A percentile compares a stretch with the other conserved stretches of the same genome.
These are phyloP conservation scores for Ceratocystis papillata DNA, from an alignment of 2,329 filamentous ascomycete species.

Conservation along the genomic window DNA sequence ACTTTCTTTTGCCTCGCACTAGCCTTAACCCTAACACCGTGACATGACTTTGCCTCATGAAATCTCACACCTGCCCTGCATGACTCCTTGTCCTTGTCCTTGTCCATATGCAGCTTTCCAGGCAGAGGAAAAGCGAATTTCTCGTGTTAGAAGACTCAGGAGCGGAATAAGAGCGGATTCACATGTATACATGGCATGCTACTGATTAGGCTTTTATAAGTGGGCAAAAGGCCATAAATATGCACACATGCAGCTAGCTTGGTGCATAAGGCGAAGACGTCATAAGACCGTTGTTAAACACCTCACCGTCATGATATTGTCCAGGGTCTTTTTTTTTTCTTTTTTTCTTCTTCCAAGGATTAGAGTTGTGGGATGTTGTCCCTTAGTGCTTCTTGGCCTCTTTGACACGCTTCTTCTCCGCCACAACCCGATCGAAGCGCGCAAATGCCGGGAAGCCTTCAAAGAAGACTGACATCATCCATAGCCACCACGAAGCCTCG, in stretches of 20 bases:
- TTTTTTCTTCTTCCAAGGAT: neutral
- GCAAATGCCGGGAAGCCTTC: slow-evolving; percentile 43
- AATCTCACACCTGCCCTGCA: neutral
- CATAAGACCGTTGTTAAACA: slow-evolving; percentile 1
- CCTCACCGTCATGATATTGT: neutral
- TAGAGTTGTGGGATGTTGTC: neutral
- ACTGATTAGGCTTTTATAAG: neutral
- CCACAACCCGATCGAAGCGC: slow-evolving; percentile 39
- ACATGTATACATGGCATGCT: neutral
- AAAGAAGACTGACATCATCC: slow-evolving; percentile 43
- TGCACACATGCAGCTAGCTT: neutral
- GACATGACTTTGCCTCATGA: slow-evolving; percentile 1
- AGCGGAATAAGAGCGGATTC: neutral
- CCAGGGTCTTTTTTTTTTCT: too few relatives aligned
- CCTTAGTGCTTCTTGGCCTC: slow-evolving; percentile 35
- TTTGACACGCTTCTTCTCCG: slow-evolving; percentile 33
- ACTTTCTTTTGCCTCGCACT: neutral
- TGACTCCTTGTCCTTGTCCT: neutral
- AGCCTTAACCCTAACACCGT: neutral
- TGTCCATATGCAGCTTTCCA: neutral
- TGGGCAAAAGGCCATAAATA: neutral
- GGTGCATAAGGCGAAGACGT: neutral
- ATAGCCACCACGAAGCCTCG: slow-evolving; percentile 43
- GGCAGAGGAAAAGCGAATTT: neutral
- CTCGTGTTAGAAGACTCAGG: neutral